Evolutionary conservation across 1,284 basidiomycete species (phyloP), one percentile per base, ranked within the genome.

Genomic region (Cutaneotrichosporon sp.): DNA sequence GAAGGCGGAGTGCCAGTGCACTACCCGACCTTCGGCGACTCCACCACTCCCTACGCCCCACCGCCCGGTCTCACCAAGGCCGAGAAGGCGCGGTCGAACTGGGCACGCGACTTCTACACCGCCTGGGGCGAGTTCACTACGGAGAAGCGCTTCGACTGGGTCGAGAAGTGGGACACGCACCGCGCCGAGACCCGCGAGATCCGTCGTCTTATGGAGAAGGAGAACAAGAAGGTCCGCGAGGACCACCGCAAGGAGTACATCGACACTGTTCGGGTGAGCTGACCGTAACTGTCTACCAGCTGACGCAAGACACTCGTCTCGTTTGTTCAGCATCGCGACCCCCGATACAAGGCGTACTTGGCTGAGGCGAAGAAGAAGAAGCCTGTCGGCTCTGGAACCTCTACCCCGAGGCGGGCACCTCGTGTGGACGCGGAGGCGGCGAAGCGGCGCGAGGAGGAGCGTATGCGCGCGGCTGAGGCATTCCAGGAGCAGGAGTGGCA

Each of bases 251-350:
- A 86, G 72, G 95, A 99, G 68, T 99, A 97, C 78, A 98, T 95
- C 70, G 95, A 98, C 50, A 89, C 89, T 1, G 84, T 99, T 36
- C 83, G 89, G 72, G 92, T 93, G 71, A 59, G 87, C 78, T 22
- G 22, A n/a, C 13, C 36, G n/a, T 47, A 55, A 58, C 24, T 14
- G 13, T 8, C 1, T 6, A 9, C 13, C 20, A 49, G 27, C 52
- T 31, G 42, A 56, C 14, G 25, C 9, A 68, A 94, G 90, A 87
- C 88, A 49, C 83, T 99, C 6, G 90, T 89, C 2, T 84, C 84
- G 68, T 98, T 97, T 75, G 81, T 97, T 58, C 89, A 94, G 58
- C 95, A 95, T 79, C 89, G 95, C 54, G 95, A 99, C 76, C 94
- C 95, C 1, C 86, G 95, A 11, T 93, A 91, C 81, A 94, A 92